Evolutionary conservation across 2,329 filamentous ascomycete species (phyloP), one percentile per base, ranked within the genome.

Genomic region (Ophiostoma australiae): DNA sequence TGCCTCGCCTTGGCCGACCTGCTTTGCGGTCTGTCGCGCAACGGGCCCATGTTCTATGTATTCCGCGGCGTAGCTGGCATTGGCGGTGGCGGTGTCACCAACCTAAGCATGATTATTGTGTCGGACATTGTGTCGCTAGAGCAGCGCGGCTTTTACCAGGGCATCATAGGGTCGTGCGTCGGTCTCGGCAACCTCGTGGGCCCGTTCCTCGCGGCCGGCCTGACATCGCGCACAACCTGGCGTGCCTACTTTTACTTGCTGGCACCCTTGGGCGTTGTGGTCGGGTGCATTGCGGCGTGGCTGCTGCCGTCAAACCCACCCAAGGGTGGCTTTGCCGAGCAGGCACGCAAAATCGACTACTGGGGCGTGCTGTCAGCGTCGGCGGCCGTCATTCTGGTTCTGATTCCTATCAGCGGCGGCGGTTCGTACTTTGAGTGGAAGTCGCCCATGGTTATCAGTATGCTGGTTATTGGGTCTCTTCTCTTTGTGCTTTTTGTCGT

Each of bases 371-470:
- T 88, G 13, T 81, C 83, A 2, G 85, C 84, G 4, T 86, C 85
- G 0, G 78, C 83, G 7, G 87, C 83, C 0, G 58, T 63, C 13
- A 63, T 63, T 33, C 3, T 63, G 58, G 74, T 90, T 1, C 80
- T 90, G 23, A 87, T 91, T 65, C 88, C 88, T 0, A 83, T 90
- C 15, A 89, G 87, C 2, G 87, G 87, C 20, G 77, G 76, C 15
- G 86, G 85, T 1, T 82, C 83, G 0, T 86, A 87, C 72, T 88
- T 87, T 73, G 77, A 80, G 3, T 88, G 85, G 85, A 75, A 80
- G 37, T 86, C 84, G 11, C 80, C 86, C 0, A 82, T 88, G 81
- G 84, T 90, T 1, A 87, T 90, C 31, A 81, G 82, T 52, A 88
- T 89, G 86, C 79, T 90, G 39, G 35, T 48, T 2, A 15, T 74